Conservation (phyloP, 768 basidiomycete species). For the Tylopilus rubrobrunneus region DNA sequence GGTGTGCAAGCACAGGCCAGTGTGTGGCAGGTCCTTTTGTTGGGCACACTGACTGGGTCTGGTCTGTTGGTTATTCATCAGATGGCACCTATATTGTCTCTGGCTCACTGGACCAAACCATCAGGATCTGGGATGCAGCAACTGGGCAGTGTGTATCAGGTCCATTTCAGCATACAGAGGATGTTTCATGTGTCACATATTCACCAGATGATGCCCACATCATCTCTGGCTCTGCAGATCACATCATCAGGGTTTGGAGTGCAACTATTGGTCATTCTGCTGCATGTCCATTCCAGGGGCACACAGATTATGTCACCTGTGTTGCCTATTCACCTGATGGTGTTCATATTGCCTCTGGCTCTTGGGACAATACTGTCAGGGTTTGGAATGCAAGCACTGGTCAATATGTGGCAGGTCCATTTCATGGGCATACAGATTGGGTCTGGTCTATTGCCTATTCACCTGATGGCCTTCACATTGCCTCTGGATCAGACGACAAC, state of each 20-base stretch:
- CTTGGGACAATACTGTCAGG: background rate
- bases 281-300: too few relatives aligned
- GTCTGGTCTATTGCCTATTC: background rate
- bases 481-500: background rate
- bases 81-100: too few relatives aligned
- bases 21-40: too few relatives aligned
- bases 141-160: too few relatives aligned
- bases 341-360: background rate
- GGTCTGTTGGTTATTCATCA: too few relatives aligned
- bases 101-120: too few relatives aligned
- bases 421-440: conserved; percentile 5
- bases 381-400: conserved; percentile 3
- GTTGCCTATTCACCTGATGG: background rate
- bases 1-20: too few relatives aligned
- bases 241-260: background rate
- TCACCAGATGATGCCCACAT: background rate
- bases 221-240: background rate
- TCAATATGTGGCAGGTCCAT: conserved; percentile 8
- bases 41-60: too few relatives aligned
- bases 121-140: too few relatives aligned
- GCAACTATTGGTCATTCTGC: background rate
- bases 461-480: background rate
- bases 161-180: background rate
- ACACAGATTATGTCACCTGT: background rate
- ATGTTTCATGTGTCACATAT: conserved; percentile 24